Percentiles rank a stretch among this genome's conserved stretches.
phyloP scores from a whole-genome alignment of 2,329 filamentous ascomycete genomes.

The Coniochaeta sp. region DNA sequence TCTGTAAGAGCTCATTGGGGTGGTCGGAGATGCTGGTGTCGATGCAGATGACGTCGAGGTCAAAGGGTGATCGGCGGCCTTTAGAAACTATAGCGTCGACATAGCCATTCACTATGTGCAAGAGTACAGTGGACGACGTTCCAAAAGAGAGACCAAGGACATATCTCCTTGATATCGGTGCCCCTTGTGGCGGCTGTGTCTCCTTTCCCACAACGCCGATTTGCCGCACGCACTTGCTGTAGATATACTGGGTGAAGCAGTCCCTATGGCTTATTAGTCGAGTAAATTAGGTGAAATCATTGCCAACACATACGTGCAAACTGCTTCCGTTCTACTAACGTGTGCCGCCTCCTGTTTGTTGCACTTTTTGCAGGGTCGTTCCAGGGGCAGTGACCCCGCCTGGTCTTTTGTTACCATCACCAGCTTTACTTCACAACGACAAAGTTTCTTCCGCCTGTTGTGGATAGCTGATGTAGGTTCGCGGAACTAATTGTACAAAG shows the following conservation, averaged over 20 bases:
- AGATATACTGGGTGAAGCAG: conserved; percentile 74
- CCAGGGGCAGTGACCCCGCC: conserved; percentile 8
- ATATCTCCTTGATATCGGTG: conserved; percentile 33
- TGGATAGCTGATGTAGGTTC: not conserved
- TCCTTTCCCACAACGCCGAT: conserved; percentile 44
- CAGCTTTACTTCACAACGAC: not conserved
- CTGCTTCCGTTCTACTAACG: conserved; percentile 47
- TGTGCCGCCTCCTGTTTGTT: conserved; percentile 39
- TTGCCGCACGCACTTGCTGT: conserved; percentile 73
- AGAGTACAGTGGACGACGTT: conserved; percentile 67
- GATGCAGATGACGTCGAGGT: conserved; percentile 53
- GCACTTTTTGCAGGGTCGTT: conserved; percentile 47
- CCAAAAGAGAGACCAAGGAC: conserved; percentile 79
- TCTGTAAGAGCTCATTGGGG: conserved; percentile 17
- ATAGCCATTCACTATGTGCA: conserved; percentile 68
- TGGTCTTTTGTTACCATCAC: conserved; percentile 9
- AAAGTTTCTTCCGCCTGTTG: not conserved
- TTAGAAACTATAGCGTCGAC: conserved; percentile 56
- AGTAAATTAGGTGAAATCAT: not conserved
- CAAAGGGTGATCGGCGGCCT: conserved; percentile 59
- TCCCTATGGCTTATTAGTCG: conserved; percentile 32
- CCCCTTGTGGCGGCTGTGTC: conserved; percentile 22
- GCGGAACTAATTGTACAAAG: not conserved
- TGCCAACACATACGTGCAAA: conserved; percentile 45
- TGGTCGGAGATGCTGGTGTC: conserved; percentile 23